Base-by-base conservation (phyloP, 1,139 yeast genomes). In the Sugiyamaella pinicola region DNA sequence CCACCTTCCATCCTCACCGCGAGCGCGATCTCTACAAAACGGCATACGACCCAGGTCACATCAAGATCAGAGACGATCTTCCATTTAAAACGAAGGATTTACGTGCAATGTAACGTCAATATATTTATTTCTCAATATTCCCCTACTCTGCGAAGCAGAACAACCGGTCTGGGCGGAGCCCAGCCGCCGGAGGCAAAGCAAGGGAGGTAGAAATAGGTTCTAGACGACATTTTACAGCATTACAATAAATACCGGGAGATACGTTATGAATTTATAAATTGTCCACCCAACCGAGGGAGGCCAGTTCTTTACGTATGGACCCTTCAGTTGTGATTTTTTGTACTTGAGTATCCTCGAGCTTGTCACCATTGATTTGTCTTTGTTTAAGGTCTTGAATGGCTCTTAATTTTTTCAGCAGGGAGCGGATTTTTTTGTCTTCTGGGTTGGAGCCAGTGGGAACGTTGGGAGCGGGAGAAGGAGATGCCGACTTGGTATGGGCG, bases 341-440 rank as follows among this genome's bases (percentile, higher is more conserved):
- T 39, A 89, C 75, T 74, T 93, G 99, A 29, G 98, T 93, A 65
- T 86, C 96, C 72, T 93, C 99, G 60, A 93, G 79, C 57, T 83
- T 77, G 60, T 90, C 97, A 48, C 95, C 96, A 49, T 75, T 76
- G 17, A 87, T 88, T 72, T 87, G 93, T 67, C 91, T 87, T 78
- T 81, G 81, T 71, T 91, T 91, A 65, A 95, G 80, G 49, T 83
- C 84, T 69, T 91, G 96, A 61, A 93, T 93, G 12, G 99, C 98
- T 66, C 98, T 81, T 61, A 93, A 79, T 73, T 95, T 95, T 75
- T 93, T 93, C 70, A 91, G 78, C 67, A 93, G 79, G 22, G 95
- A 84, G 68, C 99, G 82, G 60, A 89, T 85, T 72, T 90, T 90
- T 77, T 91, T 93, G 63, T 93, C 98, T 71, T 91, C 97, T 22